A percentile compares a stretch with the other conserved stretches of the same genome.
phyloP scores from a whole-genome alignment of 805 yeast genomes.

The Wickerhamiella alocasiicola region DNA sequence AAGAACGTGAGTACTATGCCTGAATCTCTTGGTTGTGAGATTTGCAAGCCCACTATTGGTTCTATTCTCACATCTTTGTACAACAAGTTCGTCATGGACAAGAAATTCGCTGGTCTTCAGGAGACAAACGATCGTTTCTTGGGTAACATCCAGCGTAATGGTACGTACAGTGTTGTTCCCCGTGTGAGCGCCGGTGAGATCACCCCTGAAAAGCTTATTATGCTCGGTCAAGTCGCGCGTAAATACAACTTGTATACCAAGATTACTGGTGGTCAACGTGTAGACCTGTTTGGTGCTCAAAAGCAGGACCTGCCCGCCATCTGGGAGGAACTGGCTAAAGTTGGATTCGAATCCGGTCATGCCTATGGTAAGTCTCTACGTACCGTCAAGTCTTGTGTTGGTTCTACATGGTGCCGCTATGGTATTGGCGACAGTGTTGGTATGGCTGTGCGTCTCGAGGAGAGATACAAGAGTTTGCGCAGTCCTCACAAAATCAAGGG shows the following conservation, averaged over 20 bases:
- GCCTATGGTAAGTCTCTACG: conserved; percentile 31
- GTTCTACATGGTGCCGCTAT: conserved; percentile 31
- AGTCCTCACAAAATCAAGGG: conserved; percentile 32
- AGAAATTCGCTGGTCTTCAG: conserved; percentile 29
- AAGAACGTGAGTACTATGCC: conserved; percentile 23
- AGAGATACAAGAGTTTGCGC: conserved; percentile 30
- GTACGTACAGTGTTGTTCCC: conserved; percentile 31
- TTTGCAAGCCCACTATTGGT: conserved; percentile 31
- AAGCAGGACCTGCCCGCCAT: conserved; percentile 27
- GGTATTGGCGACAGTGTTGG: conserved; percentile 33
- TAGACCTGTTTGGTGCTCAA: conserved; percentile 29
- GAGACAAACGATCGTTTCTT: conserved; percentile 30
- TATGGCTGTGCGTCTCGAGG: conserved; percentile 30
- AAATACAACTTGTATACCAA: conserved; percentile 29
- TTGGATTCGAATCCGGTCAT: conserved; percentile 31
- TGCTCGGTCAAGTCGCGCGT: conserved; percentile 27
- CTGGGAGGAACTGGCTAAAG: conserved; percentile 27
- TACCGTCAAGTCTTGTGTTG: conserved; percentile 31
- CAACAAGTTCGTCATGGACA: conserved; percentile 26
- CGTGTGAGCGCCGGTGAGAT: conserved; percentile 32
- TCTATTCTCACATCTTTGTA: conserved; percentile 29
- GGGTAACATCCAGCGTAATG: conserved; percentile 31
- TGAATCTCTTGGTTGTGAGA: conserved; percentile 29
- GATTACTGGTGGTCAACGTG: conserved; percentile 30
- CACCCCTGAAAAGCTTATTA: conserved; percentile 30